These are phyloP conservation scores for Botrytis porri DNA, from an alignment of 2,329 filamentous ascomycete species.

Conservation along the genomic window DNA sequence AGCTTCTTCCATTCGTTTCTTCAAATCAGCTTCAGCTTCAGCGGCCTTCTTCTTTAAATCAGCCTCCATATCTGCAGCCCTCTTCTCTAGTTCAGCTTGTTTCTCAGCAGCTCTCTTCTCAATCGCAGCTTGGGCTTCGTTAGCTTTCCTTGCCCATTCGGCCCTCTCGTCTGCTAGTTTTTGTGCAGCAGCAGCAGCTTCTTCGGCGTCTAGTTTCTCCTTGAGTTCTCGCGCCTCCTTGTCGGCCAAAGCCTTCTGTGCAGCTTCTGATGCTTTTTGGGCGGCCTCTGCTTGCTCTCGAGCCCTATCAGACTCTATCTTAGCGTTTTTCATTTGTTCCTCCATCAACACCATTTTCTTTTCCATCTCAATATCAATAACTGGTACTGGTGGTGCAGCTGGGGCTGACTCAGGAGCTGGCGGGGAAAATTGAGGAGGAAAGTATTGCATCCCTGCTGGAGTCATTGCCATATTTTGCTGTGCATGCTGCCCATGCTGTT, in stretches of 20 bases:
- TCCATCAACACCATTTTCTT: conserved; percentile 61
- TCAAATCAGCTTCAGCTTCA: conserved; percentile 26
- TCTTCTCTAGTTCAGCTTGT: conserved; percentile 22
- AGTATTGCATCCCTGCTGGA: conserved; percentile 25
- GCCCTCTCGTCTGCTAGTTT: conserved; percentile 45
- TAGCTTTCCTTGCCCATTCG: conserved; percentile 42
- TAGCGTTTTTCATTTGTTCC: conserved; percentile 50
- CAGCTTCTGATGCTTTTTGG: conserved; percentile 26
- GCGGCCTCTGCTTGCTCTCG: conserved; percentile 42
- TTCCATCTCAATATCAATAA: conserved; percentile 38
- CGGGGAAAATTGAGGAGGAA: conserved; percentile 30
- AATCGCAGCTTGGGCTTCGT: conserved; percentile 42
- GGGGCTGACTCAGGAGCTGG: conserved; percentile 29
- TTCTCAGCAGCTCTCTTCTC: conserved; percentile 27
- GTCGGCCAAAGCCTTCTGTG: conserved; percentile 46
- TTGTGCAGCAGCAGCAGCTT: conserved; percentile 44
- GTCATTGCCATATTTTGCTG: conserved; percentile 17
- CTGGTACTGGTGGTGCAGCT: conserved; percentile 11
- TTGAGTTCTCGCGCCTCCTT: conserved; percentile 37
- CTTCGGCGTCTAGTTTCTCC: conserved; percentile 30
- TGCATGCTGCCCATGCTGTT: background rate
- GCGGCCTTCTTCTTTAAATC: conserved; percentile 23
- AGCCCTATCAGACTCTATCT: conserved; percentile 35
- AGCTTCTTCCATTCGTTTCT: conserved; percentile 28
- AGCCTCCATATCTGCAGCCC: conserved; percentile 18